These are phyloP conservation scores for Pseudoneurospora amorphoporcata DNA, from an alignment of 495 filamentous ascomycete genomes.

Conservation along the genomic window DNA sequence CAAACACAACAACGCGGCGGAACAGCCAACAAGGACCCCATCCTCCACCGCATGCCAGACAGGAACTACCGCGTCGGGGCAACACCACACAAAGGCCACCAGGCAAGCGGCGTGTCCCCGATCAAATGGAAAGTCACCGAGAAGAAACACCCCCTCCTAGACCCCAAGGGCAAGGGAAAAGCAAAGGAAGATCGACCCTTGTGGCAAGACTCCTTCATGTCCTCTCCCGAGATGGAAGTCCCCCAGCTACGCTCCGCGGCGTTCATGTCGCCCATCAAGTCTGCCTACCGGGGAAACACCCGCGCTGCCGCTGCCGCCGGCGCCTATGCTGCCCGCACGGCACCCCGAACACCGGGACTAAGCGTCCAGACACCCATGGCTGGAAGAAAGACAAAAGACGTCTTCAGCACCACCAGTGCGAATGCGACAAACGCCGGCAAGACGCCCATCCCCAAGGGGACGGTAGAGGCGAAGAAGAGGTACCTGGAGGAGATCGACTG, in stretches of 20 bases:
- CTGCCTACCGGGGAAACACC: conserved; percentile 15
- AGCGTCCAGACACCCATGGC: conserved; percentile 64
- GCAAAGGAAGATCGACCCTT: conserved; percentile 26
- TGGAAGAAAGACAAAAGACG: conserved; percentile 33
- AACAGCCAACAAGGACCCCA: conserved; percentile 44
- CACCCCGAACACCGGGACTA: conserved; percentile 58
- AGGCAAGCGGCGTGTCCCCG: conserved; percentile 17
- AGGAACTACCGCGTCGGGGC: conserved; percentile 91
- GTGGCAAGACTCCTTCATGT: conserved; percentile 54
- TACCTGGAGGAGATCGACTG: conserved; percentile 46
- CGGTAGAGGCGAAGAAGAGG: conserved; percentile 22
- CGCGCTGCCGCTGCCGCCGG: conserved; percentile 2
- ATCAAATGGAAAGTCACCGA: conserved; percentile 28
- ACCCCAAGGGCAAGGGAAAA: conserved; percentile 17
- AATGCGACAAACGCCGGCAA: not conserved
- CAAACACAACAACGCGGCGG: conserved; percentile 7
- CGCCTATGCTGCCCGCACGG: conserved; percentile 4
- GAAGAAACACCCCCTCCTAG: not conserved
- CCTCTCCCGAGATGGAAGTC: conserved; percentile 65
- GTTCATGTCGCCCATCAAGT: conserved; percentile 61
- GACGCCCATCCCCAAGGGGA: not conserved
- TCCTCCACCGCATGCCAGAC: conserved; percentile 81
- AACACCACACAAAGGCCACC: conserved; percentile 56
- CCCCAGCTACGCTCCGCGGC: conserved; percentile 77
- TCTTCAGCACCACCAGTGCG: conserved; percentile 14